Conservation (phyloP, 495 filamentous ascomycete genomes). For the Haplographium delicatum region DNA sequence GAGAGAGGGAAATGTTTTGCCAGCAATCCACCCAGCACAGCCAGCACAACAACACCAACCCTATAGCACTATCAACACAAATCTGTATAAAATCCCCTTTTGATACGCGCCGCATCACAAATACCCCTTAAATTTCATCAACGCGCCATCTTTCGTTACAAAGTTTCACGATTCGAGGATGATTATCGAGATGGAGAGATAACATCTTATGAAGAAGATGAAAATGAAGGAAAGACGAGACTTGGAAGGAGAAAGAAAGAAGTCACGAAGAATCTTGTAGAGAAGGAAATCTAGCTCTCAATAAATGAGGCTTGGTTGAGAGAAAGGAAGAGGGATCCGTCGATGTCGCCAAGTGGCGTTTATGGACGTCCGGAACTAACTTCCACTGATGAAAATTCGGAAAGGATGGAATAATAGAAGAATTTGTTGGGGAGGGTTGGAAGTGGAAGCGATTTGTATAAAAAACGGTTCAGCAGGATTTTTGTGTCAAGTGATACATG, state of each 20-base stretch:
- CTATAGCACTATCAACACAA: slow-evolving; percentile 6
- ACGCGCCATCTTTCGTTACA: slow-evolving; percentile 23
- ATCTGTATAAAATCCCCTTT: slow-evolving; percentile 19
- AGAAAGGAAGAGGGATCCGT: too few relatives aligned
- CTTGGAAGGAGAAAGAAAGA: background rate
- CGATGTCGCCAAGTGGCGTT: too few relatives aligned
- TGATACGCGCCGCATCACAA: slow-evolving; percentile 12
- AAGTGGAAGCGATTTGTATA: too few relatives aligned
- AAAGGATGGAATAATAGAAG: too few relatives aligned
- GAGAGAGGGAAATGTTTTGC: slow-evolving; percentile 9
- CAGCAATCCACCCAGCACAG: slow-evolving; percentile 11
- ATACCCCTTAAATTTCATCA: slow-evolving; percentile 23
- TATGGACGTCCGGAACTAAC: too few relatives aligned
- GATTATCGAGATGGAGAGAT: background rate
- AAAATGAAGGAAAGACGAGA: background rate
- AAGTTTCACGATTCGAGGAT: slow-evolving; percentile 7
- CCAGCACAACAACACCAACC: slow-evolving; percentile 19
- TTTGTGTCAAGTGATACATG: slow-evolving; percentile 12
- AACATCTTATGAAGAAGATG: background rate
- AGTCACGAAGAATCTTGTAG: background rate
- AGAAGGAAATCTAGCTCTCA: background rate
- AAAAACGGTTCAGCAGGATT: too few relatives aligned
- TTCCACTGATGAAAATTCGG: too few relatives aligned
- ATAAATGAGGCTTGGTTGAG: background rate
- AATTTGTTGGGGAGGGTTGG: too few relatives aligned